Evolutionary conservation across 2,329 filamentous ascomycete species (phyloP).

Genomic region (Alternaria brassicae): DNA sequence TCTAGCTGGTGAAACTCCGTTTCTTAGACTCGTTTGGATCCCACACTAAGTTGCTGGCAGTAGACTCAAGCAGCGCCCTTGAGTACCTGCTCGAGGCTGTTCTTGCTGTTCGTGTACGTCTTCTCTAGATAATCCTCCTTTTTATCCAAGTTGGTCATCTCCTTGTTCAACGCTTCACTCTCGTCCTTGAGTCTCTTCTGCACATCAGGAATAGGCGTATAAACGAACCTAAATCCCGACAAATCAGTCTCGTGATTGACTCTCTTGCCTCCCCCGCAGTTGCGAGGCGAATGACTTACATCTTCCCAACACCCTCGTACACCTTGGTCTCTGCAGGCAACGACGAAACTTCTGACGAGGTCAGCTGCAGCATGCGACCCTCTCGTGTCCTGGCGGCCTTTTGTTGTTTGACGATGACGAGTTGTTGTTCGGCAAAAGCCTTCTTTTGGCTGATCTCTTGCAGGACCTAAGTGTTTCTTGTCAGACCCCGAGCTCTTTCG

Average conservation of each 20-base stretch:
- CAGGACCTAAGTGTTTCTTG: conserved; percentile 67
- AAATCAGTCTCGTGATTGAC: not conserved
- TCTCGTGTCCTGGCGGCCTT: conserved; percentile 87
- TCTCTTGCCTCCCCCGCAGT: not conserved
- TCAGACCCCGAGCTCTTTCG: conserved; percentile 3
- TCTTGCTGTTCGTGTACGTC: conserved; percentile 90
- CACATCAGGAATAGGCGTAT: conserved; percentile 74
- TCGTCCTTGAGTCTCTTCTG: conserved; percentile 78
- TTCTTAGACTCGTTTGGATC: not conserved
- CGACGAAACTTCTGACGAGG: conserved; percentile 79
- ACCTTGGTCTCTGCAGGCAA: conserved; percentile 78
- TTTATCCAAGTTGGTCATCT: conserved; percentile 83
- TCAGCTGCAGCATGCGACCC: conserved; percentile 86
- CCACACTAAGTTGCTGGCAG: not conserved
- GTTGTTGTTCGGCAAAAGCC: conserved; percentile 87
- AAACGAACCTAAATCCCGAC: conserved; percentile 76
- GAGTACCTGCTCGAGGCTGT: conserved; percentile 90
- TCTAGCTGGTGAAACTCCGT: not conserved
- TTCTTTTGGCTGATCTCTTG: conserved; percentile 95
- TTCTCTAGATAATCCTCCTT: conserved; percentile 92
- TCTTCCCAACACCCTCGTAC: conserved; percentile 97
- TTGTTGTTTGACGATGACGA: conserved; percentile 83
- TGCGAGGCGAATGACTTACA: conserved; percentile 61
- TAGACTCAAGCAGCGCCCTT: conserved; percentile 49
- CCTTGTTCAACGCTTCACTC: conserved; percentile 75